Conservation (phyloP, 2,329 filamentous ascomycete genomes). For the Calonectria pseudoreteaudii region DNA sequence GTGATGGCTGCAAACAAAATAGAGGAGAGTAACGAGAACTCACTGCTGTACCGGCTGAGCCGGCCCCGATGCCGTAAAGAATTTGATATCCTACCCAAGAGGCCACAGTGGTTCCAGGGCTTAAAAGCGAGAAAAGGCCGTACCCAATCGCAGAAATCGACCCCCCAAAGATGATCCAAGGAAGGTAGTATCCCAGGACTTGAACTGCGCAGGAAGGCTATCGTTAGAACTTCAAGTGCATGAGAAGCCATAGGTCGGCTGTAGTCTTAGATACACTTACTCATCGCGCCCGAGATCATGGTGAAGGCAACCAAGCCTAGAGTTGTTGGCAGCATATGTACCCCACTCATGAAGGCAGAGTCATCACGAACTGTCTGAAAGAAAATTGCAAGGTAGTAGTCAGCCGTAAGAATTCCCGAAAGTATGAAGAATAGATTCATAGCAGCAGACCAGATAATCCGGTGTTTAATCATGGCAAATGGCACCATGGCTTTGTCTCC, state of each 20-base stretch:
- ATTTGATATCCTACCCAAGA: constrained; percentile 9
- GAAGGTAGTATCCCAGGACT: neutral
- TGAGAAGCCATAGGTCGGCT: neutral
- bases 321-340: constrained; percentile 24
- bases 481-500: constrained; percentile 55
- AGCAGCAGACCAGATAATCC: constrained; percentile 19
- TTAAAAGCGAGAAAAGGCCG: neutral
- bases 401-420: neutral
- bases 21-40: neutral
- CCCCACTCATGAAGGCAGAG: constrained; percentile 35
- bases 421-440: constrained; percentile 24
- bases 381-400: constrained; percentile 37
- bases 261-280: neutral
- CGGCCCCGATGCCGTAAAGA: neutral
- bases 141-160: neutral
- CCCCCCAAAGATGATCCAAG: neutral
- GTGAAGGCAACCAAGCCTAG: neutral
- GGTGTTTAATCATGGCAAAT: constrained; percentile 17
- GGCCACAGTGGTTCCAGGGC: neutral
- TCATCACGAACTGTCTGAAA: constrained; percentile 38
- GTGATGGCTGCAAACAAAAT: no score
- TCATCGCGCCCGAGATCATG: neutral
- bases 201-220: neutral
- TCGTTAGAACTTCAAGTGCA: neutral
- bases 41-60: neutral